Evolutionary conservation across 208 protist genomes (phyloP).

Genomic region (Trichomonas tenax): DNA sequence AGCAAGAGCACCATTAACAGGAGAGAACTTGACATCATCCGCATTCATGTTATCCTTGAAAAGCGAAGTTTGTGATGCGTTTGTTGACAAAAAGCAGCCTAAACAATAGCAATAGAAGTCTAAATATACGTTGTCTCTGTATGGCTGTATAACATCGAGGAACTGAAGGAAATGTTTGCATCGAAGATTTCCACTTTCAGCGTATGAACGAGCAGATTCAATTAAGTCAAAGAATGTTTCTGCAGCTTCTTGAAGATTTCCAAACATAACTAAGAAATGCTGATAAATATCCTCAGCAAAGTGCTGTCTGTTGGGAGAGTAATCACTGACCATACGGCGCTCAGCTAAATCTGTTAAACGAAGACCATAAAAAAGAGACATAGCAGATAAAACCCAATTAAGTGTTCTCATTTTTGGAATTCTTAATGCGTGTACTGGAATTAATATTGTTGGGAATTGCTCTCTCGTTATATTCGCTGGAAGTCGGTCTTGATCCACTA

Average conservation of each 20-base stretch:
- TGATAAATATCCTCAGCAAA: background rate
- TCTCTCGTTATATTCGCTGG: background rate
- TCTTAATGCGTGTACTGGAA: background rate
- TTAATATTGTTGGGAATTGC: background rate
- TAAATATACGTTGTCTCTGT: background rate
- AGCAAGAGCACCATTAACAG: background rate
- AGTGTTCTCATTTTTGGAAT: background rate
- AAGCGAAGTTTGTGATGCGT: background rate
- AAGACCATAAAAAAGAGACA: background rate
- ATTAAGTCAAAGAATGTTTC: background rate
- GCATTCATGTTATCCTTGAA: background rate
- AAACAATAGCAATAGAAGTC: slow-evolving; percentile 13
- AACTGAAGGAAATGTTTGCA: background rate
- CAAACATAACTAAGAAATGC: background rate
- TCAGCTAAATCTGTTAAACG: background rate
- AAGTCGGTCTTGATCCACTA: background rate
- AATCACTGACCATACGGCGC: no score
- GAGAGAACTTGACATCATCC: background rate
- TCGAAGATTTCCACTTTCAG: background rate
- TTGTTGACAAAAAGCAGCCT: background rate
- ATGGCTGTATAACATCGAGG: background rate
- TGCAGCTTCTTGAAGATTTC: background rate
- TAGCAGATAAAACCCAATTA: background rate
- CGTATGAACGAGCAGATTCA: background rate
- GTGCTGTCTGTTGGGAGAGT: background rate